These are phyloP conservation scores for Penicillium brasilianum DNA, from an alignment of 2,329 filamentous ascomycete species.

Conservation along the genomic window DNA sequence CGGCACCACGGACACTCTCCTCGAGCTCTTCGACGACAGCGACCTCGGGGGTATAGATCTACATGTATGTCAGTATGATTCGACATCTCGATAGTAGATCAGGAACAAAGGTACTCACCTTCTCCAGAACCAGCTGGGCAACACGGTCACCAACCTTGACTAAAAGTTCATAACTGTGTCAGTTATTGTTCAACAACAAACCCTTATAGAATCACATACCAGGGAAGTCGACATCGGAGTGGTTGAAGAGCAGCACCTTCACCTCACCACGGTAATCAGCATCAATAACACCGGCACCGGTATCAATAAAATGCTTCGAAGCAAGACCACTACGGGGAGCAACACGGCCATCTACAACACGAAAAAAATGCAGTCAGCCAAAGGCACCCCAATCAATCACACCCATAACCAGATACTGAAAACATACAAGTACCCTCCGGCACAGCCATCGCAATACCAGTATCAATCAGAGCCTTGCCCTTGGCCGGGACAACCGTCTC, in stretches of 20 bases:
- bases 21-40: constrained; percentile 86
- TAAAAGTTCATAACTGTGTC: constrained; percentile 16
- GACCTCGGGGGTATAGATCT: constrained; percentile 91
- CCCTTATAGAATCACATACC: constrained; percentile 28
- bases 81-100: neutral
- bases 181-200: constrained; percentile 5
- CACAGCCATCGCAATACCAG: constrained; percentile 88
- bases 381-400: neutral
- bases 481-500: constrained; percentile 77
- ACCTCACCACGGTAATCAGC: constrained; percentile 95
- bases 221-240: constrained; percentile 78
- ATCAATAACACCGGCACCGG: constrained; percentile 94
- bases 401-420: too few species aligned
- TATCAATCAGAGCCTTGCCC: constrained; percentile 85
- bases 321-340: constrained; percentile 91
- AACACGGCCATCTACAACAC: constrained; percentile 79
- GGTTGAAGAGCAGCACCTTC: constrained; percentile 94
- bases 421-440: constrained; percentile 84
- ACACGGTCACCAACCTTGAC: constrained; percentile 87
- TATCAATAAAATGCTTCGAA: constrained; percentile 93
- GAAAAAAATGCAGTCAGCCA: constrained; percentile 8
- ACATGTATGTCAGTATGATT: constrained; percentile 9
- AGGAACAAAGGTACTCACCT: constrained; percentile 52
- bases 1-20: constrained; percentile 86
- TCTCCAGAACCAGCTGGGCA: constrained; percentile 91